Evolutionary conservation across 2,329 filamentous ascomycete genomes (phyloP).

Genomic region (Beauveria caledonica): DNA sequence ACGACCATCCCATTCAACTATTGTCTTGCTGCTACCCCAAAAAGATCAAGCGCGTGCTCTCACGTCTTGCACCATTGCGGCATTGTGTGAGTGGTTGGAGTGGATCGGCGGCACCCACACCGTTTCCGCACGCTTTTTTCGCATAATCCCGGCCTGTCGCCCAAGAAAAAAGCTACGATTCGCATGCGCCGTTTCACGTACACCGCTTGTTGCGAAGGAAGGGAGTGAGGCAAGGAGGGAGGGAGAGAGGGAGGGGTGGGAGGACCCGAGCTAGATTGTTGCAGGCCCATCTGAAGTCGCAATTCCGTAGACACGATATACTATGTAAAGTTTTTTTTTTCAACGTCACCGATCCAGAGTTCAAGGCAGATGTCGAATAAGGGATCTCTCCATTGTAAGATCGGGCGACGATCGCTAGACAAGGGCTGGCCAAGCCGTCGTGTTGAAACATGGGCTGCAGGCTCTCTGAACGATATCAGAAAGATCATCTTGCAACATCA

Average conservation of each 20-base stretch:
- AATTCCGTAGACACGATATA: background rate
- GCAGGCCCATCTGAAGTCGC: background rate
- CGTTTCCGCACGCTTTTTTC: background rate
- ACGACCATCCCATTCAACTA: background rate
- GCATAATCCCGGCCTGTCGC: constrained; percentile 4
- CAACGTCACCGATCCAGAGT: background rate
- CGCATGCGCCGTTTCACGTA: background rate
- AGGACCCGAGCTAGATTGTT: background rate
- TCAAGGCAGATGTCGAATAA: too few relatives aligned
- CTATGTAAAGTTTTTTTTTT: background rate
- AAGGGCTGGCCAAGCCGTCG: background rate
- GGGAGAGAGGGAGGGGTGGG: too few relatives aligned
- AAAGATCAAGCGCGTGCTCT: background rate
- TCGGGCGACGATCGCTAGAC: background rate
- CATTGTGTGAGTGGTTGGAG: background rate
- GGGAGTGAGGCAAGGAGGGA: background rate
- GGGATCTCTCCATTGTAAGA: background rate
- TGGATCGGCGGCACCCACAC: constrained; percentile 3
- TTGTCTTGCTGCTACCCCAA: constrained; percentile 5
- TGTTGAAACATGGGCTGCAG: constrained; percentile 1
- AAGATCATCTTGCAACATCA: background rate
- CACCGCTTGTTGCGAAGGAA: constrained; percentile 5
- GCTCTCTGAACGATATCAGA: background rate
- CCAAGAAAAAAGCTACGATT: background rate
- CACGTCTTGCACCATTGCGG: background rate